These are phyloP conservation scores for Cryptococcus sp. DNA, from an alignment of 1,284 basidiomycete genomes.

Conservation along the genomic window DNA sequence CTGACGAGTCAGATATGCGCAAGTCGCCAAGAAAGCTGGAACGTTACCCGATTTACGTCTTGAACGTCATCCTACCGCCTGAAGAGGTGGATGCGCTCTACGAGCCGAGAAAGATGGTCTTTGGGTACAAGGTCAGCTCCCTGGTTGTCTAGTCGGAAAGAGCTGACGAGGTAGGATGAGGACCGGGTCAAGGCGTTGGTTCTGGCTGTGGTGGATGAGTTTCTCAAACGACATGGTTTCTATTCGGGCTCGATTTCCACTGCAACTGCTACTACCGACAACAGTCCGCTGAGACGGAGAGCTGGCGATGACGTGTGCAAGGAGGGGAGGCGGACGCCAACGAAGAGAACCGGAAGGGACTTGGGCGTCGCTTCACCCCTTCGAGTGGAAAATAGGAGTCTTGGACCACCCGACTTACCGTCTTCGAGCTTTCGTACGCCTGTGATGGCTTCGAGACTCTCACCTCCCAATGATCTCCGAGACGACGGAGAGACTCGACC, in stretches of 20 bases:
- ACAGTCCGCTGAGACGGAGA: neutral
- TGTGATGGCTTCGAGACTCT: no score
- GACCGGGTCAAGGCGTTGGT: conserved; percentile 55
- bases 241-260: neutral
- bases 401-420: no score
- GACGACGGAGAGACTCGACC: no score
- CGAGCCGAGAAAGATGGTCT: conserved; percentile 64
- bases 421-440: no score
- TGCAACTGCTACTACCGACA: no score
- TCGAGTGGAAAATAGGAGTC: no score
- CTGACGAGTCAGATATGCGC: conserved; percentile 40
- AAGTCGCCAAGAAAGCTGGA: conserved; percentile 66
- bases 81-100: conserved; percentile 66
- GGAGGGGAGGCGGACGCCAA: no score
- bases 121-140: conserved; percentile 61
- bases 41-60: conserved; percentile 70
- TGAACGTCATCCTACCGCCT: conserved; percentile 64
- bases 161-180: conserved; percentile 50
- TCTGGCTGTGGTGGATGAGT: conserved; percentile 56
- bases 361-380: no score
- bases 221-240: conserved; percentile 64
- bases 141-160: neutral
- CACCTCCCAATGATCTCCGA: no score
- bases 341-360: no score
- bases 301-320: no score